A percentile compares a stretch with the other conserved stretches of the same genome.
phyloP scores from a whole-genome alignment of 1,284 basidiomycete genomes.

The Ustilago esculenta region DNA sequence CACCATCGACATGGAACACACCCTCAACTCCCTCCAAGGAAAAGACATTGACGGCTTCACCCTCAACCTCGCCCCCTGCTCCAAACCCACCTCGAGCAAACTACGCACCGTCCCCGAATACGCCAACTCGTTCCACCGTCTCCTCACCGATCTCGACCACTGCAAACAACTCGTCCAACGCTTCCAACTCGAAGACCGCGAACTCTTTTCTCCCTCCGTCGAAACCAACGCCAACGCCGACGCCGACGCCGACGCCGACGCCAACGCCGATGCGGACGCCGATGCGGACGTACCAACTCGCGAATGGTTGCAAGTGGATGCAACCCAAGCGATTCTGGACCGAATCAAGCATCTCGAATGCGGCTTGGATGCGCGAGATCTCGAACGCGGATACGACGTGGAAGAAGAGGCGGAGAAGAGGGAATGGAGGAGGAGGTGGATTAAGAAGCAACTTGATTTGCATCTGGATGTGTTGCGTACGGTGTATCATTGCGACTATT shows the following conservation, averaged over 20 bases:
- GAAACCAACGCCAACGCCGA: too few relatives aligned
- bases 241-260: too few relatives aligned
- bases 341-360: slow-evolving; percentile 24
- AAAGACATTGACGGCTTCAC: slow-evolving; percentile 47
- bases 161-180: slow-evolving; percentile 48
- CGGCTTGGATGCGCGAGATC: slow-evolving; percentile 25
- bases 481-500: slow-evolving; percentile 64
- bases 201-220: slow-evolving; percentile 46
- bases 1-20: slow-evolving; percentile 48
- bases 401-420: slow-evolving; percentile 32
- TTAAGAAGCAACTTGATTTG: slow-evolving; percentile 60
- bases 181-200: slow-evolving; percentile 53
- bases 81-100: slow-evolving; percentile 54
- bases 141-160: slow-evolving; percentile 52
- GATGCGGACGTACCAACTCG: too few relatives aligned
- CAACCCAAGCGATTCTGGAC: slow-evolving; percentile 37
- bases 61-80: slow-evolving; percentile 53
- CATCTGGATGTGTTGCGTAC: slow-evolving; percentile 58
- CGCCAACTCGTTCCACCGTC: slow-evolving; percentile 51
- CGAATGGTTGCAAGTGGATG: slow-evolving; percentile 45
- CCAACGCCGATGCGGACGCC: too few relatives aligned
- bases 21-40: slow-evolving; percentile 48
- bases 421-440: slow-evolving; percentile 32
- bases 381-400: slow-evolving; percentile 32
- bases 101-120: slow-evolving; percentile 55